A percentile compares a stretch with the other conserved stretches of the same genome.
Conservation (phyloP, 2,329 filamentous ascomycete species). For the Aspergillus sp. region DNA sequence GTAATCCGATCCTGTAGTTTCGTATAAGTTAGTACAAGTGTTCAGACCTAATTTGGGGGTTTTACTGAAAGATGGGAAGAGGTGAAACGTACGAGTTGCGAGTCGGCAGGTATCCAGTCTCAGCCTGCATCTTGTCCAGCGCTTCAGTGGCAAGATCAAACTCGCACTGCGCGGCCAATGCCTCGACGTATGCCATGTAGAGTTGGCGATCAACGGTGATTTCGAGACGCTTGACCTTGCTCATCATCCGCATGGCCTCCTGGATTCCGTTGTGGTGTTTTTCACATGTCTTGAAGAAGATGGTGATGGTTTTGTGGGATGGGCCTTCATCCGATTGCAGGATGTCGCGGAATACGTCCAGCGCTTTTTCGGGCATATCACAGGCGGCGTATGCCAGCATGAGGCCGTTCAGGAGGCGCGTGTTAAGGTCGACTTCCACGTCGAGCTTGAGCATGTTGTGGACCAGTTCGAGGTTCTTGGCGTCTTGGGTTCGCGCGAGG, state of each 20-base stretch:
- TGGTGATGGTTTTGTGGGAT: constrained; percentile 74
- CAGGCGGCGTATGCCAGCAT: constrained; percentile 82
- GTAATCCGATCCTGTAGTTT: constrained; percentile 64
- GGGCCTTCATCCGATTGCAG: constrained; percentile 83
- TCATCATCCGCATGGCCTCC: constrained; percentile 56
- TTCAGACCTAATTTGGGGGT: too few species aligned
- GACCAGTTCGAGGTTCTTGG: constrained; percentile 69
- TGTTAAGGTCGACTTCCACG: constrained; percentile 73
- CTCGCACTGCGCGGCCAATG: constrained; percentile 71
- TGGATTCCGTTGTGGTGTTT: constrained; percentile 47
- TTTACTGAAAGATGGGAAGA: not conserved
- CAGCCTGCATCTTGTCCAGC: constrained; percentile 66
- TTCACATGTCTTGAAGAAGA: constrained; percentile 80
- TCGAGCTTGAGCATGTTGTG: constrained; percentile 97
- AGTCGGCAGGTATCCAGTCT: constrained; percentile 68
- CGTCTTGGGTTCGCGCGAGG: constrained; percentile 62
- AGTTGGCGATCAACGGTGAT: constrained; percentile 73
- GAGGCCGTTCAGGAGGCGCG: constrained; percentile 75
- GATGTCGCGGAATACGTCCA: constrained; percentile 84
- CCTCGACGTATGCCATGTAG: constrained; percentile 75
- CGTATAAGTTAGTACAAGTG: not conserved
- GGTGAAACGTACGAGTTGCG: constrained; percentile 65
- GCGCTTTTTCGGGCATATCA: constrained; percentile 64
- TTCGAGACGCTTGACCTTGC: constrained; percentile 68
- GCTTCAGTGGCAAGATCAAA: constrained; percentile 68